Conservation (phyloP, 768 basidiomycete genomes). For the Hortiboletus campestris region DNA sequence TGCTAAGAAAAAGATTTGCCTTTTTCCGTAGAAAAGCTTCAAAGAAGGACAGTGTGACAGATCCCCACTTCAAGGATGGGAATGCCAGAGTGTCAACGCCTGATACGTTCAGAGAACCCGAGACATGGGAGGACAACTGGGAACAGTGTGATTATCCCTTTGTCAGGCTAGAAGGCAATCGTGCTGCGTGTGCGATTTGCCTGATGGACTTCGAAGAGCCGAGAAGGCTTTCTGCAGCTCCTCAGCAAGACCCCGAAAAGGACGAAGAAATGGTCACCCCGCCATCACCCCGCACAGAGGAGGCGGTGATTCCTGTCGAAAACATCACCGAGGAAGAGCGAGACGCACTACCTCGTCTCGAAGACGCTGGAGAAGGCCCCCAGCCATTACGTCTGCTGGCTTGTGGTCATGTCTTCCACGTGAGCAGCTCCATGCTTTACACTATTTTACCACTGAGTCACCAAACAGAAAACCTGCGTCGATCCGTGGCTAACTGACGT, state of each 20-base stretch:
- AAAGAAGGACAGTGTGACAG: slow-evolving; percentile 23
- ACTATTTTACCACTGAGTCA: background rate
- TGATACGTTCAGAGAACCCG: slow-evolving; percentile 31
- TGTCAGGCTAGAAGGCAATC: slow-evolving; percentile 76
- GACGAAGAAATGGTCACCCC: slow-evolving; percentile 9
- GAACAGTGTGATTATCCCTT: slow-evolving; percentile 77
- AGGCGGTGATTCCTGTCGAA: slow-evolving; percentile 33
- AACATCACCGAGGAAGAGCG: slow-evolving; percentile 40
- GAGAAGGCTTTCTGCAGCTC: slow-evolving; percentile 29
- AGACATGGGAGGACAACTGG: slow-evolving; percentile 78
- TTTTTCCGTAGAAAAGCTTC: slow-evolving; percentile 42
- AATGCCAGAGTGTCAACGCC: slow-evolving; percentile 4
- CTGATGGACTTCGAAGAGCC: slow-evolving; percentile 85
- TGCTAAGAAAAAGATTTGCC: slow-evolving; percentile 46
- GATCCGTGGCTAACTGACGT: slow-evolving; percentile 88
- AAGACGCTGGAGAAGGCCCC: slow-evolving; percentile 72
- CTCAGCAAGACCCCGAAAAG: slow-evolving; percentile 31
- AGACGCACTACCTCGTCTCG: slow-evolving; percentile 47
- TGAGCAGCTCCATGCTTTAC: slow-evolving; percentile 37
- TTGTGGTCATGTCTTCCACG: slow-evolving; percentile 91
- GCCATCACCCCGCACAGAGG: slow-evolving; percentile 17
- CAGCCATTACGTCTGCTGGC: slow-evolving; percentile 73
- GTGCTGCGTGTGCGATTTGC: slow-evolving; percentile 83
- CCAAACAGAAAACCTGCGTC: slow-evolving; percentile 72
- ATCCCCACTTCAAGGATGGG: slow-evolving; percentile 18